Evolutionary conservation across 768 basidiomycete species (phyloP), one percentile per base, ranked within the genome.

Genomic region (Neoboletus brunneissimus): DNA sequence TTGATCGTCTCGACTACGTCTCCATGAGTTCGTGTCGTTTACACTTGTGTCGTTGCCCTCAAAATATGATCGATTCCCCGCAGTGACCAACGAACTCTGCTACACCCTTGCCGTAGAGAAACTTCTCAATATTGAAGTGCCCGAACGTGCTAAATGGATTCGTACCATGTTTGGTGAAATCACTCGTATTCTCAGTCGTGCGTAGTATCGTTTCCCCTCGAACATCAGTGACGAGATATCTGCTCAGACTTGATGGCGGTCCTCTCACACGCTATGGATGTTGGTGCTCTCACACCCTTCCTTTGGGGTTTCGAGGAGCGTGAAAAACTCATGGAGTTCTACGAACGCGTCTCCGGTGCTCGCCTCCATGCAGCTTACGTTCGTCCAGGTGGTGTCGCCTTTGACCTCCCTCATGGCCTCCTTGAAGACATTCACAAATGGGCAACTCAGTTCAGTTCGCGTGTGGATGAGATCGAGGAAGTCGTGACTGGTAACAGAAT

Each of bases 291-390:
- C 11, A 99, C 96, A 2, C 96, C 96, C 37, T 99, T 98, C 87
- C 79, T 99, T 31, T 99, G 96, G 94, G 96, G 96, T 65, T 98
- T 98, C 80, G 96, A 98, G 75, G 96, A 99, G 74, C 93, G 96
- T 54, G 96, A 98, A 77, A 99, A 99, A 79, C 85, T 98, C 60
- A 98, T 98, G 96, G 96, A 99, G 71, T 99, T 98, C 76, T 99
- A 99, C 73, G 96, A 99, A 76, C 94, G 96, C 54, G 96, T 98
- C 40, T 98, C 95, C 10, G 96, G 96, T 61, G 96, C 96, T 5
- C 94, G 96, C 53, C 81, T 99, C 66, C 96, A 99, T 67, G 87
- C 94, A 6, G 96, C 96, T n/a, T 99, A 98, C 71, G 89, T 98
- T 47, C 89, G 96, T 58, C 96, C 96, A 1, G 96, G 96, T 58